Base-by-base conservation (phyloP, 2,329 filamentous ascomycete genomes). In the Talaromyces funiculosus region DNA sequence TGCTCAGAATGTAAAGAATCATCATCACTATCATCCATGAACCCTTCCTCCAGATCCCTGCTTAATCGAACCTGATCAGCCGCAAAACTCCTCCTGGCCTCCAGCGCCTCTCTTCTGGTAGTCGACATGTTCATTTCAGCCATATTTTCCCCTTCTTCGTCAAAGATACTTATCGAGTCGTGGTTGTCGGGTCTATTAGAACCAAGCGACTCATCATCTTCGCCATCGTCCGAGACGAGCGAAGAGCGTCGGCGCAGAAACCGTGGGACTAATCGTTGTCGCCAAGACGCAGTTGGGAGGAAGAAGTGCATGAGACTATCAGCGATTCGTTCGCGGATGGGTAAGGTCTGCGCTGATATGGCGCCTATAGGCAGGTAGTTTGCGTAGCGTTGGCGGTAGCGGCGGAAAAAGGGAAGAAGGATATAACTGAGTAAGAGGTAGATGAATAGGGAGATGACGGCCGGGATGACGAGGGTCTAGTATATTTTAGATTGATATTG, bases 21-120 rank as follows among this genome's bases (percentile, higher is more conserved):
- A 38, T 87, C 85, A 60, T 88, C 85, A 69, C 87, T 90, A 66
- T 89, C 86, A 71, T 90, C 88, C 74, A 84, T 84, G 70, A 90
- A 90, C 0, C 87, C 88, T 68, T 88, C 83, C 72, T 93, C 90
- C 56, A 93, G 74, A 78, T 96, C 91, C 75, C 90, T 81, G 72
- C 90, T 93, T 63, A 96, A 69, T 64, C 91, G 81, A 66, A 84
- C 70, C 67, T 73, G 73, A 53, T 64, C 73, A 33, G 72, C 73
- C n/a, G 29, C 33, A 35, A 66, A 77, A 75, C 59, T 80, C 74
- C 60, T 80, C 78, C 64, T 68, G 67, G 72, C 70, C 65, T 75
- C 71, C 62, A 80, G 63, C 2, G 75, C 78, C 62, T 78, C 77
- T 54, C 79, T 70, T 40, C 77, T 71, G 24, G 73, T 66, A 9